These are phyloP conservation scores for Calophaca sinica DNA, from an alignment of 306 rosid genomes.

Conservation along the genomic window DNA sequence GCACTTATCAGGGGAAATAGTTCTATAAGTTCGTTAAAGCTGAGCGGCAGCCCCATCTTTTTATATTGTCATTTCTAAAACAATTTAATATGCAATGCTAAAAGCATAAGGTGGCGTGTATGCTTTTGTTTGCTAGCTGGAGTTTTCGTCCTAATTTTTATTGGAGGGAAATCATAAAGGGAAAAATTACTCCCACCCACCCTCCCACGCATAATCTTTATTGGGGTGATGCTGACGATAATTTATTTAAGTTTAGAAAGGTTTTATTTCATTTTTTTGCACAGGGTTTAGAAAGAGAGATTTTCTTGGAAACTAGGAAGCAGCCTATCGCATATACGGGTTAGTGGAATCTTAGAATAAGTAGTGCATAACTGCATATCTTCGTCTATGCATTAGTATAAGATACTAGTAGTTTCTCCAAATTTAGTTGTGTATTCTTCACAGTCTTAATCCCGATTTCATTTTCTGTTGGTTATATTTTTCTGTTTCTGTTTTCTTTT, in stretches of 20 bases:
- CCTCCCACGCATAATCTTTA: constrained; percentile 39
- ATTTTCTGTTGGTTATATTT: too few species aligned
- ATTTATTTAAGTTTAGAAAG: constrained; percentile 20
- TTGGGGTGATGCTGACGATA: constrained; percentile 3
- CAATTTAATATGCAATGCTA: constrained; percentile 3
- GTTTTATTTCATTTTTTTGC: too few species aligned
- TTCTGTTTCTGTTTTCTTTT: too few species aligned
- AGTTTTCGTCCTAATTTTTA: neutral
- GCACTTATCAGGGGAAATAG: constrained; percentile 45
- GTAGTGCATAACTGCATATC: neutral
- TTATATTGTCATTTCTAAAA: constrained; percentile 15
- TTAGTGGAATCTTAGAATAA: neutral
- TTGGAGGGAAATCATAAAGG: neutral
- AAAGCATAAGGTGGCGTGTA: constrained; percentile 11
- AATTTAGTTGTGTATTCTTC: too few species aligned
- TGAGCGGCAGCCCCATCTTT: neutral
- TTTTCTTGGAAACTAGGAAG: constrained; percentile 37
- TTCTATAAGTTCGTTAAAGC: constrained; percentile 40
- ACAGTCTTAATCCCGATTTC: too few species aligned
- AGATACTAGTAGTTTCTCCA: too few species aligned
- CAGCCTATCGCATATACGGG: constrained; percentile 2
- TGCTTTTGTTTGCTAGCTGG: neutral
- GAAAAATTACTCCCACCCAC: neutral
- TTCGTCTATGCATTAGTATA: too few species aligned
- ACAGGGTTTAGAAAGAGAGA: too few species aligned